Conservation (phyloP, 1,139 yeast species). For the Hanseniaspora sp. region DNA sequence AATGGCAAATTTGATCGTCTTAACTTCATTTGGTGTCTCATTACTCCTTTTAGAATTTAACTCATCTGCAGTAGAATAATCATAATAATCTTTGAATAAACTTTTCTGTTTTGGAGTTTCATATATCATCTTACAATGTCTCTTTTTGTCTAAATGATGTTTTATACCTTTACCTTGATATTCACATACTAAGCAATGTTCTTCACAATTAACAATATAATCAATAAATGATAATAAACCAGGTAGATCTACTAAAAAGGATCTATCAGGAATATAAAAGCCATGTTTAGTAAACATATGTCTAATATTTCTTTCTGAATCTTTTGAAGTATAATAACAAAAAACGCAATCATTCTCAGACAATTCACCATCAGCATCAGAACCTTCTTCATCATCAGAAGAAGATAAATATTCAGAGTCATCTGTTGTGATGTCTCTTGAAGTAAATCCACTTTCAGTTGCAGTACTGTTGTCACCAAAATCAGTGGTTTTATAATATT, state of each 20-base stretch:
- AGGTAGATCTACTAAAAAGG: slow-evolving; percentile 52
- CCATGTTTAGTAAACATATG: slow-evolving; percentile 78
- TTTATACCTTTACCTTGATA: slow-evolving; percentile 90
- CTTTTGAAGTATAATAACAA: slow-evolving; percentile 34
- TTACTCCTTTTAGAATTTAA: slow-evolving; percentile 66
- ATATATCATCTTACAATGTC: slow-evolving; percentile 83
- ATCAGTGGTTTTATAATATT: slow-evolving; percentile 13
- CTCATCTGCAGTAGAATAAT: slow-evolving; percentile 39
- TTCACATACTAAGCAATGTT: slow-evolving; percentile 69
- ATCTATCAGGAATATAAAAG: slow-evolving; percentile 71
- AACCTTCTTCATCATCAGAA: slow-evolving; percentile 29
- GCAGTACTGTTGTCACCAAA: slow-evolving; percentile 4
- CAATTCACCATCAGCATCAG: slow-evolving; percentile 27
- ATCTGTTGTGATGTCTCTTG: slow-evolving; percentile 20
- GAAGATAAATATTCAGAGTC: slow-evolving; percentile 14
- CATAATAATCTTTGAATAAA: slow-evolving; percentile 74
- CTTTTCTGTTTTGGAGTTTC: slow-evolving; percentile 72
- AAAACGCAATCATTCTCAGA: slow-evolving; percentile 35
- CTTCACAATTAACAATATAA: slow-evolving; percentile 76
- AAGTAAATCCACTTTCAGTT: slow-evolving; percentile 16
- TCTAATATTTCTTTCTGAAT: slow-evolving; percentile 52
- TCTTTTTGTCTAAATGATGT: slow-evolving; percentile 76
- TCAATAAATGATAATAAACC: slow-evolving; percentile 69
- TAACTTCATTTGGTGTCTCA: slow-evolving; percentile 62
- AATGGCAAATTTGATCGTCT: slow-evolving; percentile 34